phyloP scores from a whole-genome alignment of 176 grass and related monocot genomes.

The Bothriochloa decipiens region DNA sequence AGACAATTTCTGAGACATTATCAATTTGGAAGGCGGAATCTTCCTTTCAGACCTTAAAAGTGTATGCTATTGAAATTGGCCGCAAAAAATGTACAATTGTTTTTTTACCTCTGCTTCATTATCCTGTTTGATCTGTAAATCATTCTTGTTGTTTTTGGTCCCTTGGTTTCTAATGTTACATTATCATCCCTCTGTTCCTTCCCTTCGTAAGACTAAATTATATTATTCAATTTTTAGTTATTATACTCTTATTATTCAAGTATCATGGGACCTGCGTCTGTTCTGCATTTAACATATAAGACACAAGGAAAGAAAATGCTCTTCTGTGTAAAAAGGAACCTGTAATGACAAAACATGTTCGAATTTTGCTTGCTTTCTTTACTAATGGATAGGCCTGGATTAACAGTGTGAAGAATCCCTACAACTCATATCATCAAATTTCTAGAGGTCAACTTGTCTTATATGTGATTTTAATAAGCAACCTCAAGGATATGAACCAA shows the following conservation, averaged over 20 bases:
- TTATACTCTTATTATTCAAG: not conserved
- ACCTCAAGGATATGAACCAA: not conserved
- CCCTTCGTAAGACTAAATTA: not conserved
- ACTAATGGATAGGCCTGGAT: not conserved
- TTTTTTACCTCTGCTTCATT: not conserved
- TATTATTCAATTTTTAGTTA: not conserved
- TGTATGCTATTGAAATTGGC: not conserved
- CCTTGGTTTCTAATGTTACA: not conserved
- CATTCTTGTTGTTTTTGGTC: not conserved
- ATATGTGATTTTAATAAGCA: not conserved
- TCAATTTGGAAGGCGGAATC: not conserved
- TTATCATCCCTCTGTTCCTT: not conserved
- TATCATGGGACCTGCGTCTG: not conserved
- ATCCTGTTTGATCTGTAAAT: not conserved
- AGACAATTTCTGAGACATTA: not conserved
- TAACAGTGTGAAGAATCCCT: not conserved
- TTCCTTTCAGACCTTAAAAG: not conserved
- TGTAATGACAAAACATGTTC: not conserved
- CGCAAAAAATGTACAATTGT: not conserved
- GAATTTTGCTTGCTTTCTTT: not conserved
- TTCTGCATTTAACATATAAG: not conserved
- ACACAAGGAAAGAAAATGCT: too few relatives aligned
- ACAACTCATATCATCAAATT: not conserved
- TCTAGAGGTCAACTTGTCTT: not conserved
- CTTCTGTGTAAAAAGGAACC: not conserved